phyloP scores from a whole-genome alignment of 2,329 filamentous ascomycete genomes.

The Colletotrichum aenigma region DNA sequence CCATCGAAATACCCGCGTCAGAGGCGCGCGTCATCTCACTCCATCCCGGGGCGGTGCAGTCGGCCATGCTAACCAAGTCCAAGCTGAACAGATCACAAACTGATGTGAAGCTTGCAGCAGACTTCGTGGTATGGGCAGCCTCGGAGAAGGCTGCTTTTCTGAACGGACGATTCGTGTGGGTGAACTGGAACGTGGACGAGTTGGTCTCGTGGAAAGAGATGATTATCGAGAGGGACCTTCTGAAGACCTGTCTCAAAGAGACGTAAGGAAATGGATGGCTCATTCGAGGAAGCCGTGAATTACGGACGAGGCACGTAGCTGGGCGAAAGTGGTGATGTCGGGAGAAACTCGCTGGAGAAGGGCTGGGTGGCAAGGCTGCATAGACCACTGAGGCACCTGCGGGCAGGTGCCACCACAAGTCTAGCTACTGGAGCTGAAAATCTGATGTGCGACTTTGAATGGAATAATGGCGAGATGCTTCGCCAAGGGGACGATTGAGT shows the following conservation, averaged over 20 bases:
- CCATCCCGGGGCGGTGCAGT: background rate
- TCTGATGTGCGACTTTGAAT: background rate
- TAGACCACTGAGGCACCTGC: background rate
- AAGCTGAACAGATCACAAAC: background rate
- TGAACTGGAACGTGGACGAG: slow-evolving; percentile 40
- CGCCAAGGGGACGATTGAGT: background rate
- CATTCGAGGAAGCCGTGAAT: background rate
- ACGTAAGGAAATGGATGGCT: background rate
- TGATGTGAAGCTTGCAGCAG: slow-evolving; percentile 27
- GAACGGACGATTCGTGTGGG: slow-evolving; percentile 33
- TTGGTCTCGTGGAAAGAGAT: background rate
- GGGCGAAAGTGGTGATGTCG: background rate
- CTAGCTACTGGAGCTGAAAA: background rate
- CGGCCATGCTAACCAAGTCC: background rate
- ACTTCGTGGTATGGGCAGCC: slow-evolving; percentile 31
- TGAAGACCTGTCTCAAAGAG: slow-evolving; percentile 12
- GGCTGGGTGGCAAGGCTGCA: background rate
- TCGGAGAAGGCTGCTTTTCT: slow-evolving; percentile 34
- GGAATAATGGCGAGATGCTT: background rate
- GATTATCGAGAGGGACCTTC: slow-evolving; percentile 21
- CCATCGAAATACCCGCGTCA: slow-evolving; percentile 50
- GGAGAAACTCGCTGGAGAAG: background rate
- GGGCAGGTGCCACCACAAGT: background rate
- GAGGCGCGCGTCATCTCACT: background rate
- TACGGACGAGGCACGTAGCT: background rate